Base-by-base conservation (phyloP, 129 eudicot genomes). In the Lonicera japonica region DNA sequence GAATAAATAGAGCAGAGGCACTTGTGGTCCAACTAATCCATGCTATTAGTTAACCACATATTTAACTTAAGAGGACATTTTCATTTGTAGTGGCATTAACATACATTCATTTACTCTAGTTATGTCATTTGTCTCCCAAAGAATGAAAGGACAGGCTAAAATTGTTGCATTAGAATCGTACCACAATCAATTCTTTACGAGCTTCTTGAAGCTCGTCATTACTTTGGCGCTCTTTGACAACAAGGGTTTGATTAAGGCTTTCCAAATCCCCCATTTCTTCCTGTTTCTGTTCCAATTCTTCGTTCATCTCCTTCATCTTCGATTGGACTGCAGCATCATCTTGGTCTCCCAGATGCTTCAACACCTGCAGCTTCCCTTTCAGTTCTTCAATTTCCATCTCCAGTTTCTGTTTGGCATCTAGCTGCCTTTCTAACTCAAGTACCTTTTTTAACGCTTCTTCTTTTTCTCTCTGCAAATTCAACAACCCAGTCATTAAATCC, bases 381-480 rank as follows among this genome's bases (percentile, higher is more conserved):
- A 94, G 77, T 60, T 94, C 99, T 69, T 78, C 91, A 22, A 94
- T 94, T 48, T 85, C 95, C 91, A 94, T 80, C 70, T 88, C 95
- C 57, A 94, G n/a, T 59, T 85, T 94, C 72, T 88, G 96, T 53
- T 86, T 94, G 18, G 85, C 89, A 67, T 82, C 88, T 12, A 92
- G 66, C 72, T 82, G 80, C 46, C 85, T 82, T 74, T 87, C 92
- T 57, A 92, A 51, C 69, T 82, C 84, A 20, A 85, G 82, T 54
- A 88, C 74, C 71, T 82, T 80, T 52, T 80, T 92, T 36, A 85
- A 67, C 12, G 91, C 91, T 59, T 74, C 95, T 70, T 92, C 91
- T 61, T 85, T 88, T 81, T 92, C 95, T 63, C 88, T 92, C 99
- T 92, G 84, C 54, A 67, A 22, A 58, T 62, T 38, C 24, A 11